Percentiles rank a stretch among this genome's conserved stretches.
Conservation (phyloP, 371 early-diverging fungal genomes). For the Rhizopus arrhizus region DNA sequence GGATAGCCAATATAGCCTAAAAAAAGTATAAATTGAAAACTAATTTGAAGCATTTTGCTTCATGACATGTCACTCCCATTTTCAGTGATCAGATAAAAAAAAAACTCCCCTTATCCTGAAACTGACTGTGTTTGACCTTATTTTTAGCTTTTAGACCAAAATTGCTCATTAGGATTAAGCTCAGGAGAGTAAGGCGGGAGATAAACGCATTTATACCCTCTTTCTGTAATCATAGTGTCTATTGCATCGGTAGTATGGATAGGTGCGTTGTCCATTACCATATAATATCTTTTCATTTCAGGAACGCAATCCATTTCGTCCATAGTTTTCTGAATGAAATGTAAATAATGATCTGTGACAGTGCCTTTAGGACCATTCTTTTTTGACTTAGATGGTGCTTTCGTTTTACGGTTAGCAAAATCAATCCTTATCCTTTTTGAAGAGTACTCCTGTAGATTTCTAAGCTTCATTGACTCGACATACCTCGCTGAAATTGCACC, state of each 20-base stretch:
- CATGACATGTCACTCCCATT: no score
- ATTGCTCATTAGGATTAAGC: slow-evolving; percentile 6
- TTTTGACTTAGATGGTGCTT: slow-evolving; percentile 24
- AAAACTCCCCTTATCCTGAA: slow-evolving; percentile 11
- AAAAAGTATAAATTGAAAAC: no score
- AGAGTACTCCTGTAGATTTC: slow-evolving; percentile 16
- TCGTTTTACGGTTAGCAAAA: slow-evolving; percentile 18
- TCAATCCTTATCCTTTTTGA: slow-evolving; percentile 16
- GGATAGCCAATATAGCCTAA: no score
- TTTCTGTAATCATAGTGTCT: no score
- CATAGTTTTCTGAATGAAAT: no score
- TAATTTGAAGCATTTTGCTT: no score
- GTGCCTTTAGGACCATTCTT: slow-evolving; percentile 20
- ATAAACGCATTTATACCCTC: no score
- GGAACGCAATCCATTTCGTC: no score
- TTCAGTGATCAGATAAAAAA: no score
- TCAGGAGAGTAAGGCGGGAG: slow-evolving; percentile 4
- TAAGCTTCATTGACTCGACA: slow-evolving; percentile 22
- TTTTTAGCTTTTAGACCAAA: slow-evolving; percentile 3
- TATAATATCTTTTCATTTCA: no score
- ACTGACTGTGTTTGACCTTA: not conserved
- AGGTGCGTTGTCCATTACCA: no score
- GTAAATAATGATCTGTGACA: slow-evolving; percentile 11
- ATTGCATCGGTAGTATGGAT: no score
- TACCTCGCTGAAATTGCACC: slow-evolving; percentile 18